phyloP scores from a whole-genome alignment of 1,284 basidiomycete species.

The Tilletiaria anomala region DNA sequence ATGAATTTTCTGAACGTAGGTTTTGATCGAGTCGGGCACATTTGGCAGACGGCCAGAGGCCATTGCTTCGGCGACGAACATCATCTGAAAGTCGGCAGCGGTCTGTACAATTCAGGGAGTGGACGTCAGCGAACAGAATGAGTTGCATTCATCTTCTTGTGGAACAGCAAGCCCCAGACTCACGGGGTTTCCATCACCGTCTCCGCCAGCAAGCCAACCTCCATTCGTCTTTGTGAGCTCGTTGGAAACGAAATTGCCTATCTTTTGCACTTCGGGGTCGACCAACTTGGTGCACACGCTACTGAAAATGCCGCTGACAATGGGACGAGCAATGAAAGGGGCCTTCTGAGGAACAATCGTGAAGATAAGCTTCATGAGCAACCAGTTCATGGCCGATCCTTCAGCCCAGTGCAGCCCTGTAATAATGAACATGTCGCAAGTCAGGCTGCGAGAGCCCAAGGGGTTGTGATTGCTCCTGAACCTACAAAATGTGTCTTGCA shows the following conservation, averaged over 20 bases:
- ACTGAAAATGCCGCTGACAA: conserved; percentile 19
- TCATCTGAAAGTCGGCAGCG: conserved; percentile 36
- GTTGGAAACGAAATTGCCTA: conserved; percentile 14
- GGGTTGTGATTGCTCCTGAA: background rate
- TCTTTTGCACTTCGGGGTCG: conserved; percentile 25
- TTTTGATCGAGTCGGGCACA: conserved; percentile 14
- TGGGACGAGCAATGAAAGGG: conserved; percentile 32
- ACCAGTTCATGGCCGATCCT: conserved; percentile 17
- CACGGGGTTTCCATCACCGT: conserved; percentile 32
- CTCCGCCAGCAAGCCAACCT: conserved; percentile 32
- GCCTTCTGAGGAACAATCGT: conserved; percentile 22
- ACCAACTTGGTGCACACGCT: conserved; percentile 15
- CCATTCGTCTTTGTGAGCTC: conserved; percentile 14
- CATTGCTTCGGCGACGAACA: conserved; percentile 31
- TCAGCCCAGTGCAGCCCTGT: background rate
- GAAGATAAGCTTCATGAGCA: conserved; percentile 31
- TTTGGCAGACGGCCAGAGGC: conserved; percentile 17
- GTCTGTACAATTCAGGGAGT: conserved; percentile 5
- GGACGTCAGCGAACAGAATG: background rate
- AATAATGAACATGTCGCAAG: background rate
- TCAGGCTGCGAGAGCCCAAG: background rate
- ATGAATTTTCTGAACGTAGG: conserved; percentile 29
- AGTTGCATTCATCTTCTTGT: background rate
- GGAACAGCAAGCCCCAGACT: too few species aligned
- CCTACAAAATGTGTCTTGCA: conserved; percentile 22